phyloP scores from a whole-genome alignment of 139 green algal species.

The Spirogloea muscicola region DNA sequence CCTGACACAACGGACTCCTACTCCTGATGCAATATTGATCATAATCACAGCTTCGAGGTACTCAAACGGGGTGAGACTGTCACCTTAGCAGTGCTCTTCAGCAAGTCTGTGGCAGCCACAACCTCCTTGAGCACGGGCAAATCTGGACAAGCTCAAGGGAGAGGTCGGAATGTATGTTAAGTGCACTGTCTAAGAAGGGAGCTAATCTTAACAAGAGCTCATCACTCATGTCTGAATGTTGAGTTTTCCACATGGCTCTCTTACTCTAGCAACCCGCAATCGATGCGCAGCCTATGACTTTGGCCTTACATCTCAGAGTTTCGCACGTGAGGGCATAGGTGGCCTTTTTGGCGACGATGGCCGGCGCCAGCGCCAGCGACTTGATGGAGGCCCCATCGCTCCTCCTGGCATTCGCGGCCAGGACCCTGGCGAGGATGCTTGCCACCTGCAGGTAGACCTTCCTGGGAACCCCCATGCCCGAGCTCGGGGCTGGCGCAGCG shows the following conservation, averaged over 20 bases:
- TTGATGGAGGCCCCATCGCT: constrained; percentile 56
- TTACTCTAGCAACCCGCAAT: no score
- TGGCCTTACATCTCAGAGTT: constrained; percentile 74
- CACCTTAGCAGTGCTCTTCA: constrained; percentile 3
- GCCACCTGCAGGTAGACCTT: constrained; percentile 37
- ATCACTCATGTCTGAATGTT: no score
- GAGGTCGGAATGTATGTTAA: no score
- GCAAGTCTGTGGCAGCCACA: constrained; percentile 49
- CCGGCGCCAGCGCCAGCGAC: constrained; percentile 69
- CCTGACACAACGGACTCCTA: no score
- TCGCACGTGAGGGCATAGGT: constrained; percentile 83
- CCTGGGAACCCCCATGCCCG: neutral
- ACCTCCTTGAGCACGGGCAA: constrained; percentile 60
- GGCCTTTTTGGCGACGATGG: constrained; percentile 77
- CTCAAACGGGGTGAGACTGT: no score
- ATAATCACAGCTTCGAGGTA: no score
- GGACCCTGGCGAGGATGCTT: constrained; percentile 1
- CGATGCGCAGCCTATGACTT: no score
- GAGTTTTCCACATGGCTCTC: no score
- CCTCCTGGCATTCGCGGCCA: neutral
- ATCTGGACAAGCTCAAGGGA: constrained; percentile 49
- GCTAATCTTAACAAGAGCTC: no score
- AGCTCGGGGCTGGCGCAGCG: no score
- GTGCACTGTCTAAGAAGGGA: no score
- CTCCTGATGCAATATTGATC: no score